These are phyloP conservation scores for Trichoderma citrinoviride DNA, from an alignment of 2,329 filamentous ascomycete species.

Conservation along the genomic window DNA sequence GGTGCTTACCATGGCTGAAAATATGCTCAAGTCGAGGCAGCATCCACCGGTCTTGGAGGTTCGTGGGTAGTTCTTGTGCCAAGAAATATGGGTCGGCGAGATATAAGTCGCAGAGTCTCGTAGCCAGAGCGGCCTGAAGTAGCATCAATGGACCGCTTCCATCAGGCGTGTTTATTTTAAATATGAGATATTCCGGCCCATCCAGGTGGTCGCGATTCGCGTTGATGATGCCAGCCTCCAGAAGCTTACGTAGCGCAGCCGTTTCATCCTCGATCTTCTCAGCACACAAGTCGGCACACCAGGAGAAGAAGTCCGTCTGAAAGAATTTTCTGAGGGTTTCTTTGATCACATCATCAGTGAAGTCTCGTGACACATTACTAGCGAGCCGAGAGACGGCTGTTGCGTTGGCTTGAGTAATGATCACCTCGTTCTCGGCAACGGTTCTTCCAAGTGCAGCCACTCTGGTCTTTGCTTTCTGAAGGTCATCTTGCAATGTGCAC, in stretches of 20 bases:
- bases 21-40: neutral
- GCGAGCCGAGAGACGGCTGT: neutral
- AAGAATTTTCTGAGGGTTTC: neutral
- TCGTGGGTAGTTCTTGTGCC: neutral
- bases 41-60: fast-evolving
- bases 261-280: neutral
- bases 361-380: neutral
- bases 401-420: neutral
- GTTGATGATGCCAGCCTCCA: neutral
- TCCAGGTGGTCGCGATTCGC: neutral
- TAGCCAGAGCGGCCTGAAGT: neutral
- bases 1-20: neutral
- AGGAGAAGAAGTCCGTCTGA: neutral
- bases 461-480: neutral
- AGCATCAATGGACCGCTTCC: neutral
- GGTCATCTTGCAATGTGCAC: neutral
- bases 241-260: neutral
- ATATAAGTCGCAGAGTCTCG: neutral
- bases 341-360: neutral
- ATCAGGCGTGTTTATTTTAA: neutral
- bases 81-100: neutral
- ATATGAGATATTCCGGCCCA: neutral
- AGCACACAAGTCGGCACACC: neutral
- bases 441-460: neutral
- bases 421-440: neutral